Conservation (phyloP, 441 rosid species). For the Euphorbia celastroides region DNA sequence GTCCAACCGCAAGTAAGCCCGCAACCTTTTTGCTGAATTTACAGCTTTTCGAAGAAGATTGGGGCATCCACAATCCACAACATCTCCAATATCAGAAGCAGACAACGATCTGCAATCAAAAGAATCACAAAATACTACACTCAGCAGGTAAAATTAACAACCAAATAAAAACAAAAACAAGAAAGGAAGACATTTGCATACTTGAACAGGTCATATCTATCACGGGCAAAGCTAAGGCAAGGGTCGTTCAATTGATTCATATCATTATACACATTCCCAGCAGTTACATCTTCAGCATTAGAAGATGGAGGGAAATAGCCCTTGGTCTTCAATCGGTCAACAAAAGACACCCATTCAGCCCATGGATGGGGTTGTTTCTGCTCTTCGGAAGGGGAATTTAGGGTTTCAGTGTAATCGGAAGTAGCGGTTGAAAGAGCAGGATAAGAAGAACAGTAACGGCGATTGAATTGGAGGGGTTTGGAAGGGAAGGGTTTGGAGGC, state of each 20-base stretch:
- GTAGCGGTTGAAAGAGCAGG: constrained; percentile 10
- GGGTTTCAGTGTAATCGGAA: constrained; percentile 16
- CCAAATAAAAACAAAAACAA: neutral
- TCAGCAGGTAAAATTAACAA: neutral
- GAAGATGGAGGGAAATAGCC: constrained; percentile 46
- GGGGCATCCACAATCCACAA: constrained; percentile 82
- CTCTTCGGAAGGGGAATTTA: constrained; percentile 14
- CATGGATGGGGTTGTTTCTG: constrained; percentile 66
- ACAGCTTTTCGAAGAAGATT: constrained; percentile 69
- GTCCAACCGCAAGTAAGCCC: constrained; percentile 51
- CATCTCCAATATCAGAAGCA: constrained; percentile 44
- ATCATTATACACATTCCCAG: constrained; percentile 41
- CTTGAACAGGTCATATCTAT: constrained; percentile 77
- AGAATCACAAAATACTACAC: neutral
- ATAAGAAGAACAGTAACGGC: constrained; percentile 25
- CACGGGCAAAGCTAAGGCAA: constrained; percentile 89
- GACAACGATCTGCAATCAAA: constrained; percentile 58
- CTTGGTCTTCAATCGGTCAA: constrained; percentile 59
- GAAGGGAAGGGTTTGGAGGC: constrained; percentile 21
- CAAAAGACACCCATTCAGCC: constrained; percentile 86
- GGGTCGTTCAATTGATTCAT: constrained; percentile 63
- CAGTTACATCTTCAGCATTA: neutral
- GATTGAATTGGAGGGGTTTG: constrained; percentile 29
- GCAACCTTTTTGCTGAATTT: constrained; percentile 82
- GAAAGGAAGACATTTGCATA: constrained; percentile 9